These are phyloP conservation scores for Amanita polypyramis DNA, from an alignment of 768 basidiomycete genomes.

Conservation along the genomic window DNA sequence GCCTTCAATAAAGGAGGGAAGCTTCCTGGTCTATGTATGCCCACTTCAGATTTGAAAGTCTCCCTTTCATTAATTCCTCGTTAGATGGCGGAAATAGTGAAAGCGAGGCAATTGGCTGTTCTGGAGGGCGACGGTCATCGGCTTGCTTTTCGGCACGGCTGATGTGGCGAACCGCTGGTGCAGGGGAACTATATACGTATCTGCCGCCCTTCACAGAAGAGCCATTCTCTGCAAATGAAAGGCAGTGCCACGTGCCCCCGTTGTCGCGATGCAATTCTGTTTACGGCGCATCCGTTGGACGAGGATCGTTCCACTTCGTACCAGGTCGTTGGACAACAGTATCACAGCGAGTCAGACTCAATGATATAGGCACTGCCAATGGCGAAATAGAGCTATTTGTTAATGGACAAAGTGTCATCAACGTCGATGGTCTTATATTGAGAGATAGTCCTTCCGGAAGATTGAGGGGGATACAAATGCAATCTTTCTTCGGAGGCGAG, in stretches of 20 bases:
- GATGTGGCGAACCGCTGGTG: slow-evolving; percentile 56
- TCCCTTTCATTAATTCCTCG: slow-evolving; percentile 1
- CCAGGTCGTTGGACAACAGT: slow-evolving; percentile 62
- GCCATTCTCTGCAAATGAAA: slow-evolving; percentile 35
- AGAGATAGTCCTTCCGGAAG: slow-evolving; percentile 35
- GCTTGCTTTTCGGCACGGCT: slow-evolving; percentile 55
- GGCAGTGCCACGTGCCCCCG: slow-evolving; percentile 37
- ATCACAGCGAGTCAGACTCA: slow-evolving; percentile 61
- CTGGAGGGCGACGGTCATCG: slow-evolving; percentile 49
- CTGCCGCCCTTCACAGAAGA: slow-evolving; percentile 37
- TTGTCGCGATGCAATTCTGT: slow-evolving; percentile 45
- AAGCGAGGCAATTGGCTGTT: slow-evolving; percentile 40
- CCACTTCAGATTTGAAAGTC: not conserved
- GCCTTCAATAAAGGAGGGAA: slow-evolving; percentile 63
- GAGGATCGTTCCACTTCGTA: slow-evolving; percentile 55
- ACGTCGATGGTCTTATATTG: slow-evolving; percentile 43
- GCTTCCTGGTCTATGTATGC: slow-evolving; percentile 60
- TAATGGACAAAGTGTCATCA: slow-evolving; percentile 55
- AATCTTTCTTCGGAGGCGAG: slow-evolving; percentile 73
- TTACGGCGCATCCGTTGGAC: slow-evolving; percentile 60
- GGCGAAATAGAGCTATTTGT: slow-evolving; percentile 64
- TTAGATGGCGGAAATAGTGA: slow-evolving; percentile 47
- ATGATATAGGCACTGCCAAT: slow-evolving; percentile 58
- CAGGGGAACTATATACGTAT: slow-evolving; percentile 65
- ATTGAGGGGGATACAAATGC: slow-evolving; percentile 60